A percentile compares a stretch with the other conserved stretches of the same genome.
These are phyloP conservation scores for Sabuloglossum arenarium DNA, from an alignment of 495 filamentous ascomycete genomes.

Conservation along the genomic window DNA sequence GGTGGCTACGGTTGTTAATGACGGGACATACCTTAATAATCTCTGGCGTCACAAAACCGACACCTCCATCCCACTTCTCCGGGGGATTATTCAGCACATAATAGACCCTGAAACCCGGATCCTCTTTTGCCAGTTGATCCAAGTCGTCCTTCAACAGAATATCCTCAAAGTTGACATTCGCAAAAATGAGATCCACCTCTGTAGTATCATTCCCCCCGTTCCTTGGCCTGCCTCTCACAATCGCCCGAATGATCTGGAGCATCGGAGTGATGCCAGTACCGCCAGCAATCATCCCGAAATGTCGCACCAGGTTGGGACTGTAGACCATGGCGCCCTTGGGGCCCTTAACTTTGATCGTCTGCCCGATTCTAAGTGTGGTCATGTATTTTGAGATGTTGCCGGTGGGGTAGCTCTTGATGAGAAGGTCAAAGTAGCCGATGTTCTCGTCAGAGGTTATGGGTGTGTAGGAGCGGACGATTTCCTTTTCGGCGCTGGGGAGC, in stretches of 20 bases:
- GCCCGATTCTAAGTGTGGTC: conserved; percentile 56
- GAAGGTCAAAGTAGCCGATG: conserved; percentile 85
- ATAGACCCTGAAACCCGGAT: conserved; percentile 62
- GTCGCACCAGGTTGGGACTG: conserved; percentile 78
- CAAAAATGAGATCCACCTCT: conserved; percentile 83
- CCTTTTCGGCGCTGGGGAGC: conserved; percentile 54
- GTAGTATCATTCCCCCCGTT: conserved; percentile 58
- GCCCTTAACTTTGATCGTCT: conserved; percentile 72
- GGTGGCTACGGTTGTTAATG: neutral
- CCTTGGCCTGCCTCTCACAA: conserved; percentile 55
- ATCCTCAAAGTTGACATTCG: conserved; percentile 83
- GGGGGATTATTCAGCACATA: conserved; percentile 96
- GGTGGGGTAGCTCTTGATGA: conserved; percentile 92
- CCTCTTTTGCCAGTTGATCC: conserved; percentile 52
- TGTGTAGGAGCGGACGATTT: conserved; percentile 89
- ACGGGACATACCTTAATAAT: conserved; percentile 64
- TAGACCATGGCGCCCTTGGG: conserved; percentile 97
- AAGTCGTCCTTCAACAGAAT: conserved; percentile 85
- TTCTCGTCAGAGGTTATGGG: conserved; percentile 85
- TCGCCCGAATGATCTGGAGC: conserved; percentile 84
- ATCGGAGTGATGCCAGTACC: conserved; percentile 97
- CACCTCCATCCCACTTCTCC: conserved; percentile 68
- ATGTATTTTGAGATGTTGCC: conserved; percentile 92
- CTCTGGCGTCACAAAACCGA: conserved; percentile 83
- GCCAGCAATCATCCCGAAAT: conserved; percentile 94